Evolutionary conservation across 257 asterid genomes (phyloP), one percentile per base, ranked within the genome.

Genomic region (Ilex aquifolium): DNA sequence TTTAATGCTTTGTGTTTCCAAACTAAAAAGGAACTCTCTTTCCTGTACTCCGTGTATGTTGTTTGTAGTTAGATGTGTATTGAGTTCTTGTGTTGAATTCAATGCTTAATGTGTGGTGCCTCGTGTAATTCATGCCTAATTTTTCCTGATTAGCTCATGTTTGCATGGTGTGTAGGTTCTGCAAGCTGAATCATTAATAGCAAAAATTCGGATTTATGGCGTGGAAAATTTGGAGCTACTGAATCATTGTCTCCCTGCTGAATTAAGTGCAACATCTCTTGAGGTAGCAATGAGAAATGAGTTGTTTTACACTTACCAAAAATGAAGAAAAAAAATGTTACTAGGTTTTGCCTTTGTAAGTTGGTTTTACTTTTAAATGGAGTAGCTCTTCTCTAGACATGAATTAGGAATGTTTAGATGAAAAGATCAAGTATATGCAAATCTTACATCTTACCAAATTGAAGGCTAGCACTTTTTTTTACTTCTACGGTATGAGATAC

Each of bases 181-280:
- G 69, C 93, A 79, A 81, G 89, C 77, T 72, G 97, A 88, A 69
- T 79, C 85, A 57, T 77, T 85, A 65, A 61, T 77, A 60, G 74
- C 73, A 46, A 82, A 81, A 67, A 70, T 72, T 63, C 77, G 61
- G 73, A 69, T 70, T 63, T 77, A 61, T 68, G 75, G 85, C 73
- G 72, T 91, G 77, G 92, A 82, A 70, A 82, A 80, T 68, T 74
- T 83, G 39, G 91, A 85, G 82, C 76, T 77, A 68, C 83, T 88
- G 70, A 78, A 77, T 55, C 81, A 69, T 10, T 63, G 65, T 44
- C 65, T 82, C 62, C 79, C 80, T 12, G 68, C 72, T 62, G 89
- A 85, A 71, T 64, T 85, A 60, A 67, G 75, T 69, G 69, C 76
- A 55, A 77, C 83, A 73, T 79, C 85, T 68, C 84, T 85, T 56